Percentiles rank a stretch among this genome's conserved stretches.
phyloP scores from a whole-genome alignment of 306 rosid genomes.

The Cucurbita maxima region DNA sequence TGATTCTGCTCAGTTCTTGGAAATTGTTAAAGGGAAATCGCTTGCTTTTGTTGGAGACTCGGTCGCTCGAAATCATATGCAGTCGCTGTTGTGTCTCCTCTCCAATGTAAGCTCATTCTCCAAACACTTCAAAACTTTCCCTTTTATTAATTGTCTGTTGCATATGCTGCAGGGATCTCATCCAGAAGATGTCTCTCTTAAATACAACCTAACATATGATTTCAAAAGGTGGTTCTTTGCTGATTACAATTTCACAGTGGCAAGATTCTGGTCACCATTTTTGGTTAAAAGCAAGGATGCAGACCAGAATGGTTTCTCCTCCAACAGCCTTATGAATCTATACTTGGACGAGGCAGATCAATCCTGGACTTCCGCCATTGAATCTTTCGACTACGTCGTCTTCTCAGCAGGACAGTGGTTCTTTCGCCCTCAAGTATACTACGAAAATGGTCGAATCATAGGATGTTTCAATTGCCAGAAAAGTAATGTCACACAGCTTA shows the following conservation, averaged over 20 bases:
- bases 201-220: conserved; percentile 17
- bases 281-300: conserved; percentile 38
- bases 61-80: conserved; percentile 17
- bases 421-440: conserved; percentile 39
- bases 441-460: conserved; percentile 32
- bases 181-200: conserved; percentile 42
- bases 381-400: conserved; percentile 48
- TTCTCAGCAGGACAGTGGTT: conserved; percentile 93
- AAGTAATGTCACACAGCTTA: conserved; percentile 24
- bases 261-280: conserved; percentile 64
- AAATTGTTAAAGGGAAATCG: conserved; percentile 17
- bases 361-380: conserved; percentile 39
- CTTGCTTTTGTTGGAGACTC: conserved; percentile 24
- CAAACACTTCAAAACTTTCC: neutral
- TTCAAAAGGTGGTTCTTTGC: conserved; percentile 39
- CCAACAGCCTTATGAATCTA: conserved; percentile 38
- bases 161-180: conserved; percentile 37
- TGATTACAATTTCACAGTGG: conserved; percentile 61
- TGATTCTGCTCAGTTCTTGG: conserved; percentile 15
- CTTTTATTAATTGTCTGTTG: neutral
- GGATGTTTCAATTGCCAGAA: conserved; percentile 51
- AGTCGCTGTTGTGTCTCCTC: conserved; percentile 18
- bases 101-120: conserved; percentile 5
- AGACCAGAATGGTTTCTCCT: conserved; percentile 26
- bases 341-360: conserved; percentile 52